Base-by-base conservation (phyloP, 257 asterid species). In the Gentiana straminea region DNA sequence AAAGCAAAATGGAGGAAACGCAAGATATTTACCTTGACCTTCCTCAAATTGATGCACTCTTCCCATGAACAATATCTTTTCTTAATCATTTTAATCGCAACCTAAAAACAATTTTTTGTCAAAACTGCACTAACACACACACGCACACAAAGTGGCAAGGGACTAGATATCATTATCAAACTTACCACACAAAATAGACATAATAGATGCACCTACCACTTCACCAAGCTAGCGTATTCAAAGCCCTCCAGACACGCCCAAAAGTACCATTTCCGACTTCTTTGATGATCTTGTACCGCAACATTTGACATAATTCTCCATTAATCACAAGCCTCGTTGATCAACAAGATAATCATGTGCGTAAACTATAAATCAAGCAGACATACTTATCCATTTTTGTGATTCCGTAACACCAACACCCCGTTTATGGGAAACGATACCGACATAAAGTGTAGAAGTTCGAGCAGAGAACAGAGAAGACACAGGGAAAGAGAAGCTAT, bases 11-110 rank as follows among this genome's bases (percentile, higher is more conserved):
- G 8, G 8, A 10, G 8, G 8, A 41, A 10, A 41, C 46, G 8
- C 46, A 41, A 41, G 8, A 35, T 35, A 33, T 60, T 60, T 55
- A 81, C 94, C 94, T 87, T 87, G 49, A 87, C 89, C 77, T 86
- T 93, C 79, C 89, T 80, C 71, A 86, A 84, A 74, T 75, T 86
- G 24, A 83, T 73, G 64, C 95, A 86, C 69, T 86, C 95, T 59
- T 83, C 95, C 93, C 93, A 83, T 4, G 89, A 80, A 74, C 75
- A 80, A 49, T 35, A 61, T 12, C 51, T 35, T 68, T 24, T 34
- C 55, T 51, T 51, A 8, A 51, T 15, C 68, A 76, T 32, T 34
- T 51, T 51, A 1, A 51, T 34, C 4, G 55, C 55, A 51, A 41
- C 46, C 46, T 41, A 41, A 41, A n/a, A 41, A 41, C 5, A 41